Base-by-base conservation (phyloP, 768 basidiomycete genomes). In the Mycena venus region DNA sequence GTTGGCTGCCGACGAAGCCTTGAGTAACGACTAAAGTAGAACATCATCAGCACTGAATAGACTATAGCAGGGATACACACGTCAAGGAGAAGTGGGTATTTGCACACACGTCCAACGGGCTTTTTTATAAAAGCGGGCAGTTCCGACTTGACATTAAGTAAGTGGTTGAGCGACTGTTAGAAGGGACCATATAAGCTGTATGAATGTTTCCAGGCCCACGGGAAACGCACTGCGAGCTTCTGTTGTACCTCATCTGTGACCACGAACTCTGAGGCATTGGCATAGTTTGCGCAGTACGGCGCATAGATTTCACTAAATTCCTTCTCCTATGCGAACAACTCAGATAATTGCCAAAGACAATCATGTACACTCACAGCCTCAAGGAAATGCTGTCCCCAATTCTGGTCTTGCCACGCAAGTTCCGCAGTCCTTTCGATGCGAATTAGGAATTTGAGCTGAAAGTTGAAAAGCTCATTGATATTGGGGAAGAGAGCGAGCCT, bases 101-200 rank as follows among this genome's bases (percentile, higher is more conserved):
- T 99, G 90, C 97, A 98, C 77, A 99, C 94, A 72, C 98, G 92
- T 82, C 99, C 97, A 55, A 99, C 94, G 9, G 98, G 98, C 86
- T 98, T 99, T 88, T 98, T 98, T 71, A 99, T 91, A 85, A 99
- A 98, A 11, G 96, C 96, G 72, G 95, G 95, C 40, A 99, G 88
- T 80, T 99, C 97, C 82, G 10, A n/a, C 21, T 94, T 95, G 78
- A 93, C 92, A 78, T 96, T 94, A 83, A 97, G 94, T 86, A 95
- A 86, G 84, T 92, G 89, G 85, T 94, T 94, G 80, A 94, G n/a
- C n/a, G n/a, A n/a, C n/a, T n/a, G n/a, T n/a, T n/a, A n/a, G n/a
- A n/a, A n/a, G n/a, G n/a, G n/a, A n/a, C n/a, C n/a, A n/a, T n/a
- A n/a, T n/a, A n/a, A n/a, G n/a, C n/a, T n/a, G n/a, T n/a, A n/a